Evolutionary conservation across 1,139 yeast genomes (phyloP), one percentile per base, ranked within the genome.

Genomic region (Suhomyces bolitotheri): DNA sequence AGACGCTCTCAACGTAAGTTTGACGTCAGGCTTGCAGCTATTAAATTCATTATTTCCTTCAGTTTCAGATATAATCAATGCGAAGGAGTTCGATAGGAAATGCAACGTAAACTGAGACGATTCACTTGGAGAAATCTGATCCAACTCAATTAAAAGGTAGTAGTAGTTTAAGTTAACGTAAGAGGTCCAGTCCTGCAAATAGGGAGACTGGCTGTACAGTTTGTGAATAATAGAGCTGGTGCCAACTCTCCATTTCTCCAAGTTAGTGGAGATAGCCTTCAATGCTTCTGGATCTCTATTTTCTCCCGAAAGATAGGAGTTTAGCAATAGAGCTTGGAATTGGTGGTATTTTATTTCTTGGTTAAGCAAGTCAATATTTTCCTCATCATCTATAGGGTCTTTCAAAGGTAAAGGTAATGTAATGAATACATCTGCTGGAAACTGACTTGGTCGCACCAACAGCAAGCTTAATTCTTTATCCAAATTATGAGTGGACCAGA

Each of bases 71-170:
- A 62, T 45, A n/a, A 66, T 46, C 31, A 69, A 54, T 7, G 71
- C 58, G 44, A 68, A 69, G 16, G 68, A 66, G 43, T 65, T 66
- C 22, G 70, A 65, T 28, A 68, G 51, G 40, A 66, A 71, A 40
- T 69, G 73, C 19, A 69, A 54, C 4, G 72, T 62, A 46, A 67
- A 68, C 44, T 68, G 74, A 26, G 61, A 58, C 33, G 66, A 60
- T 38, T 66, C 66, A 13, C 64, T 58, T 4, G 60, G 41, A 2
- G 71, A 64, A 4, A 68, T 41, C 46, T 66, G 73, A 47, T 70
- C 76, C 19, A 70, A 43, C 44, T 69, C 75, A 15, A 69, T 61
- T 30, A 62, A 52, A 20, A 69, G 47, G 42, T 64, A 70, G 45
- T 62, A 69, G 45, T 64, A 69, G 46, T 66, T 58, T 40, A 68